Evolutionary conservation across 176 grass and related monocot species (phyloP).

Genomic region (bread wheat (Triticum aestivum)): DNA sequence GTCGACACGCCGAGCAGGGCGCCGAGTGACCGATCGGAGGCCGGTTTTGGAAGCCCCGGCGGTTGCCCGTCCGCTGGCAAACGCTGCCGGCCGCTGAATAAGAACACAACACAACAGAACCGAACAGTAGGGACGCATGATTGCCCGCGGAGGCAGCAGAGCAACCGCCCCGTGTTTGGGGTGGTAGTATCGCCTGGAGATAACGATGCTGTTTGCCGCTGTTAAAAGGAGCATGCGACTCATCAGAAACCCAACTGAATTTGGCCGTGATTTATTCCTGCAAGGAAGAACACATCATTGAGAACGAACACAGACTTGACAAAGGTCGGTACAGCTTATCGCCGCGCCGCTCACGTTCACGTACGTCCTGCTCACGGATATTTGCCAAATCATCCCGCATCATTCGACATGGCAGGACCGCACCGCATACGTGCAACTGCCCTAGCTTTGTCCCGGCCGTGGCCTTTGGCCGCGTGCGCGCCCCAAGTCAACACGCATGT

Average conservation of each 20-base stretch:
- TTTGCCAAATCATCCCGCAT: background rate
- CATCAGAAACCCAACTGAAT: background rate
- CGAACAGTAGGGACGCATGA: background rate
- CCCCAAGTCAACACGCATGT: constrained; percentile 25
- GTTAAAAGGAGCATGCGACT: background rate
- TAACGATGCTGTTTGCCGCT: background rate
- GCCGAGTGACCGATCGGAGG: background rate
- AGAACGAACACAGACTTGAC: no score
- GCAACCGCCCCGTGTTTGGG: background rate
- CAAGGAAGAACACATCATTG: background rate
- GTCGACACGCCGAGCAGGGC: background rate
- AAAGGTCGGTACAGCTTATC: no score
- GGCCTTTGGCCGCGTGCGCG: background rate
- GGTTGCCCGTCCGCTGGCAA: background rate
- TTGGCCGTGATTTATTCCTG: background rate
- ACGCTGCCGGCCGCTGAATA: background rate
- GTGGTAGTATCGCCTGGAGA: background rate
- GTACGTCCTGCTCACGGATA: background rate
- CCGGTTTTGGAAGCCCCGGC: background rate
- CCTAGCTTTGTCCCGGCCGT: constrained; percentile 8
- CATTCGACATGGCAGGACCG: background rate
- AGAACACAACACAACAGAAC: background rate
- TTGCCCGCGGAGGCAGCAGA: background rate
- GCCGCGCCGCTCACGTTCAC: background rate
- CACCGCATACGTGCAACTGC: no score